Conservation (phyloP, 805 yeast genomes). For the Saccharomycopsis schoenii region DNA sequence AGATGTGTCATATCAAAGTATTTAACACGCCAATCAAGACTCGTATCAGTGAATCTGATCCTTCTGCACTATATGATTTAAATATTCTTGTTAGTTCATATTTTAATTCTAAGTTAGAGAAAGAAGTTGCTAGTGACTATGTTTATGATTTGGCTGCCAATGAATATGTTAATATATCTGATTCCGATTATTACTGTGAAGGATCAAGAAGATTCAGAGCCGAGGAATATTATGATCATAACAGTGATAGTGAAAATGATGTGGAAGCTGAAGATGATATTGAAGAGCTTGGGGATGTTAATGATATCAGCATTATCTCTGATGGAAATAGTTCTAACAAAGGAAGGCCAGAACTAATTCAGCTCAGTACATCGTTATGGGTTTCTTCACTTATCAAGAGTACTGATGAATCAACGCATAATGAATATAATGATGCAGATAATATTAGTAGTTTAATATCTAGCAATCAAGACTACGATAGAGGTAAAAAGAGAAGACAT, state of each 20-base stretch:
- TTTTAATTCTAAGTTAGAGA: slow-evolving; percentile 5
- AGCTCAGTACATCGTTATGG: slow-evolving; percentile 15
- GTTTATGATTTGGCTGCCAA: neutral
- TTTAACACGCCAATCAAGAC: slow-evolving; percentile 12
- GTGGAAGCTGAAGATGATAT: neutral
- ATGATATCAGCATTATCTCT: neutral
- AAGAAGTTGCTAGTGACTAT: neutral
- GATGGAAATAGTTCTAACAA: neutral
- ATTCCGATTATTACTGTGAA: neutral
- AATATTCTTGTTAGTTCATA: slow-evolving; percentile 5
- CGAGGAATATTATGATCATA: neutral
- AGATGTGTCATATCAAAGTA: slow-evolving; percentile 11
- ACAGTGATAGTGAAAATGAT: neutral
- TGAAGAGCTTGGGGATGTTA: neutral
- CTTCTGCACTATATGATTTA: slow-evolving; percentile 5
- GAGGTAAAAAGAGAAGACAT: neutral
- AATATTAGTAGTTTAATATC: neutral
- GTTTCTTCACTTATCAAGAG: slow-evolving; percentile 17
- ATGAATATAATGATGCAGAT: neutral
- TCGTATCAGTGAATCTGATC: slow-evolving; percentile 2
- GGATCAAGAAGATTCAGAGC: neutral
- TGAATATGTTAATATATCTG: neutral
- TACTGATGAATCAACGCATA: neutral
- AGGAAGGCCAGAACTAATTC: slow-evolving; percentile 1
- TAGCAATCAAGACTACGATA: neutral